Evolutionary conservation across 257 asterid genomes (phyloP), one percentile per base, ranked within the genome.

Genomic region (Solanum clarkiae): DNA sequence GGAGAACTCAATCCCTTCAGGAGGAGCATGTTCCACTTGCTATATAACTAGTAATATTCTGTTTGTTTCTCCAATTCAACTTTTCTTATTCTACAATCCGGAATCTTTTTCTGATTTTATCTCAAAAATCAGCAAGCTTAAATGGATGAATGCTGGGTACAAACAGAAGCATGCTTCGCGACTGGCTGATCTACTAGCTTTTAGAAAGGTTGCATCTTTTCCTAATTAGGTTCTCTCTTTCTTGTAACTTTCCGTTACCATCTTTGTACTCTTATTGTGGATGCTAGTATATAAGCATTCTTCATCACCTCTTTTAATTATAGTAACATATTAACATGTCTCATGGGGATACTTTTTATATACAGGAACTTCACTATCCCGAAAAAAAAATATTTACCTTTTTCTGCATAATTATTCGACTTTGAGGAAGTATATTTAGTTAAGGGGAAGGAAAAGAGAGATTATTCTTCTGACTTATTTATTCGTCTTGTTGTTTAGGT

Each of bases 121-220:
- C 85, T 82, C 65, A 69, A 86, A 79, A 82, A 87, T 17, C 94
- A 96, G 99, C 93, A 96, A 96, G 87, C 98, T 96, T 57, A 86
- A 91, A 88, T 94, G 99, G 99, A 91, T 96, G 98, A 92, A 92
- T 63, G 81, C 80, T 84, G 99, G 99, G 40, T 94, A 94, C 93
- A 96, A 96, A 85, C 97, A 96, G 85, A 96, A 89, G 89, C 83
- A 92, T 53, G 98, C 99, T 40, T 95, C 99, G 5, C 97, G 92
- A 32, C 62, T 96, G 86, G 98, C 96, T 2, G 99, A 96, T 91
- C 88, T 96, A 49, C 95, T 96, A 63, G 98, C 99, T 87, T 96
- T 96, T 62, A 90, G 98, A 82, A 96, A 96, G 97, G 99, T 94
- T 80, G 54, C 70, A 18, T 47, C 42, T 87, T 70, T 68, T 66